A percentile compares a stretch with the other conserved stretches of the same genome.
Conservation (phyloP, 495 filamentous ascomycete species). For the Lasiosphaeria ovina region DNA sequence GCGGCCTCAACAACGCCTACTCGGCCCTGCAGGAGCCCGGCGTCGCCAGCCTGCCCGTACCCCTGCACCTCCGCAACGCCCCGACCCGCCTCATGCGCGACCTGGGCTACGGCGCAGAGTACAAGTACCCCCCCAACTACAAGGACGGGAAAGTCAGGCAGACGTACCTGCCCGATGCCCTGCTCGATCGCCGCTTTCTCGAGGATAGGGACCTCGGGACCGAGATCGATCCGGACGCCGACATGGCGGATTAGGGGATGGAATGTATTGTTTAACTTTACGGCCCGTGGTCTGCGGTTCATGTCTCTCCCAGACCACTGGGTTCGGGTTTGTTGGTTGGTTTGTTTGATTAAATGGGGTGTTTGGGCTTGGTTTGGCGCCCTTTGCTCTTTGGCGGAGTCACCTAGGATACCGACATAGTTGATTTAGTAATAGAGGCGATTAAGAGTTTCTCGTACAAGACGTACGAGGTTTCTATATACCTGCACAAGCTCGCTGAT, state of each 20-base stretch:
- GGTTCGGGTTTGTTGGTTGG: too few species aligned
- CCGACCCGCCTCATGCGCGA: constrained; percentile 92
- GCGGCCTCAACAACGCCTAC: constrained; percentile 75
- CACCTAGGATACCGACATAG: too few species aligned
- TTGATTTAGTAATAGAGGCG: too few species aligned
- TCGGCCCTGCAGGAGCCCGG: constrained; percentile 74
- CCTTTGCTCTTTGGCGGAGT: too few species aligned
- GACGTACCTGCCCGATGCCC: constrained; percentile 78
- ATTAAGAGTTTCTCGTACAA: too few species aligned
- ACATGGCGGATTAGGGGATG: constrained; percentile 22
- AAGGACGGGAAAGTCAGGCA: constrained; percentile 79
- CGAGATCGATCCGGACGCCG: constrained; percentile 63
- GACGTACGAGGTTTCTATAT: too few species aligned
- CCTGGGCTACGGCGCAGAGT: constrained; percentile 82
- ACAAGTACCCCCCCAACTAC: constrained; percentile 96
- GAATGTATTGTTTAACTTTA: too few species aligned
- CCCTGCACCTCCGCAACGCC: constrained; percentile 86
- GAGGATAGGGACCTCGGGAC: constrained; percentile 80
- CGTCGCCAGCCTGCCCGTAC: constrained; percentile 73
- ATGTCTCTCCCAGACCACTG: too few species aligned
- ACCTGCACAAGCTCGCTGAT: too few species aligned
- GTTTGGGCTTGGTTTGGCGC: too few species aligned
- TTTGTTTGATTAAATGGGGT: too few species aligned
- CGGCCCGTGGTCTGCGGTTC: too few species aligned
- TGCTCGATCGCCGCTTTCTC: constrained; percentile 69